A percentile compares a stretch with the other conserved stretches of the same genome.
Evolutionary conservation across 108 stramenopile genomes (phyloP).

Genomic region (Seminavis robusta): DNA sequence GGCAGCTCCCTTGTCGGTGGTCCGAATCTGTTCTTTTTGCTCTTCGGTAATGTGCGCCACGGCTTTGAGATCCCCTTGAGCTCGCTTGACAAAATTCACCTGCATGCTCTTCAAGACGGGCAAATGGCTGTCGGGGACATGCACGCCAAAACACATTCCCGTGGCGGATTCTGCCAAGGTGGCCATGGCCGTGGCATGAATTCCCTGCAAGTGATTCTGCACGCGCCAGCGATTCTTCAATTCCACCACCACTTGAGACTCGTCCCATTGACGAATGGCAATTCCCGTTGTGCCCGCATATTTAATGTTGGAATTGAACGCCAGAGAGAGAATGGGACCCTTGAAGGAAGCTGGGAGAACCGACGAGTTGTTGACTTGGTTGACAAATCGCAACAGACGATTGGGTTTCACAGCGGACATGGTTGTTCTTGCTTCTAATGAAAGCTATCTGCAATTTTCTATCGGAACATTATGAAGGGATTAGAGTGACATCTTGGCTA

Average conservation of each 20-base stretch:
- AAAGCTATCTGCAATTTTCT: no score
- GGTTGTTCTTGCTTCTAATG: no score
- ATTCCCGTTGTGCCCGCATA: constrained; percentile 52
- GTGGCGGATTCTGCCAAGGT: constrained; percentile 52
- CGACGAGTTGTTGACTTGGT: no score
- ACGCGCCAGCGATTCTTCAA: constrained; percentile 32
- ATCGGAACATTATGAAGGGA: no score
- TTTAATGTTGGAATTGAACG: constrained; percentile 35
- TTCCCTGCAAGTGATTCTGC: constrained; percentile 57
- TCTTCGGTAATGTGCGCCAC: constrained; percentile 31
- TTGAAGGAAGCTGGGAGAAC: no score
- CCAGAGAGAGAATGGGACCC: no score
- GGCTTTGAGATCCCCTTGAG: constrained; percentile 35
- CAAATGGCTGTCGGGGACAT: constrained; percentile 54
- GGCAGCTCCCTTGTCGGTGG: constrained; percentile 44
- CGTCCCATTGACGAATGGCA: constrained; percentile 31
- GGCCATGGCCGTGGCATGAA: constrained; percentile 63
- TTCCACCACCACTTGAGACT: constrained; percentile 14
- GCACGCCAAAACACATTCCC: constrained; percentile 49
- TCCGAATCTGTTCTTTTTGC: constrained; percentile 18
- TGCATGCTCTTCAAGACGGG: constrained; percentile 50
- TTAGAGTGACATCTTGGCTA: no score
- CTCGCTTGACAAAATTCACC: constrained; percentile 31
- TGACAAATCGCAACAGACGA: no score
- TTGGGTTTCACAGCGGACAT: no score